phyloP scores from a whole-genome alignment of 1,139 yeast genomes.

The Sugiyamaella grinbergsii region DNA sequence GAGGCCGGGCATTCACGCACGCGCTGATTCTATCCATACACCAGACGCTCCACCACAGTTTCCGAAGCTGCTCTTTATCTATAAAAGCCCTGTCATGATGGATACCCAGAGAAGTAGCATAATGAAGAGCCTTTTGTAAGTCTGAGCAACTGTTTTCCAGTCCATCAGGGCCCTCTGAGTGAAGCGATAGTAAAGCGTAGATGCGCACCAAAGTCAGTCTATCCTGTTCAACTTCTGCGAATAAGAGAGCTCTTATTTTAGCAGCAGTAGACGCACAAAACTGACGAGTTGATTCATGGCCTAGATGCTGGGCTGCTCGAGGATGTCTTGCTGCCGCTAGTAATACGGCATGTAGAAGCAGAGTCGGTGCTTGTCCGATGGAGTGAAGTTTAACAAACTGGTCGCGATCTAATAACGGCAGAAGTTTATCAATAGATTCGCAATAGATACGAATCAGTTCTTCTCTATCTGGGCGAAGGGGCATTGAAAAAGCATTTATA shows the following conservation, averaged over 20 bases:
- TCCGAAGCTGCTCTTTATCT: constrained; percentile 40
- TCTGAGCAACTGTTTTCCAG: constrained; percentile 47
- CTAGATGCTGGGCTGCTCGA: constrained; percentile 41
- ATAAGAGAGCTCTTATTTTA: constrained; percentile 47
- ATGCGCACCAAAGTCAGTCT: constrained; percentile 45
- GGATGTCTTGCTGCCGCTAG: constrained; percentile 47
- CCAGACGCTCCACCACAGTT: constrained; percentile 49
- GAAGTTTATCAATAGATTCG: constrained; percentile 43
- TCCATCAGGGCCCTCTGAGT: constrained; percentile 44
- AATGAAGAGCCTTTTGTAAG: constrained; percentile 45
- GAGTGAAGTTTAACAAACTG: constrained; percentile 44
- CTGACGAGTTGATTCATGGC: constrained; percentile 40
- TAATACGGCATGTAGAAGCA: constrained; percentile 46
- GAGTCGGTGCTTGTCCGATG: constrained; percentile 45
- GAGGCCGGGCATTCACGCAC: constrained; percentile 46
- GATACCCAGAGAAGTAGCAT: constrained; percentile 46
- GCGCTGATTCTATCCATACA: constrained; percentile 47
- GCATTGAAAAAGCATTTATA: constrained; percentile 47
- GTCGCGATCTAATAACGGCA: constrained; percentile 46
- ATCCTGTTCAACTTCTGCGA: constrained; percentile 49
- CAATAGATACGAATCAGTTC: constrained; percentile 45
- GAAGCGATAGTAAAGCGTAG: constrained; percentile 38
- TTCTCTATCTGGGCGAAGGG: constrained; percentile 39
- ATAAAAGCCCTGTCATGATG: constrained; percentile 44
- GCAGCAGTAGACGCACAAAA: constrained; percentile 41